Evolutionary conservation across 2,329 filamentous ascomycete species (phyloP), one percentile per base, ranked within the genome.

Genomic region (Aspergillus fijiensis): DNA sequence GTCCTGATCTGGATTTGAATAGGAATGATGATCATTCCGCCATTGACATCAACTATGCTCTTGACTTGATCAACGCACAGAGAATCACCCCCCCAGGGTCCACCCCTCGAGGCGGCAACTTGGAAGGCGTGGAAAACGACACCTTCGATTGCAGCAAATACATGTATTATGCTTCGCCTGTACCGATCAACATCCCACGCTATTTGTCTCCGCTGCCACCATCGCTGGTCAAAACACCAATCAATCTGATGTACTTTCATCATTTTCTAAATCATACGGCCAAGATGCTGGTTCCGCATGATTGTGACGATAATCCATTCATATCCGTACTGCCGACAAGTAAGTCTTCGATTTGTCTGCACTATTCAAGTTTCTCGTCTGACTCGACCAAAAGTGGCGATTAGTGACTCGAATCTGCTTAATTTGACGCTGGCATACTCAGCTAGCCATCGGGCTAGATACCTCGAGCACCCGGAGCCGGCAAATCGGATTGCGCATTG

Each of bases 221-320:
- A 4, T 77, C 84, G 10, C 77, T 92, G 31, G 76, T 84, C 49
- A 84, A 89, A 42, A 93, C 91, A 67, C 89, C 87, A 1, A 94
- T 94, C 85, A 94, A 95, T 69, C 75, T 95, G 62, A 81, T 95
- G 65, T 89, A 89, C 68, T 89, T 89, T 65, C 86, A 89, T 70
- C 86, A 88, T 67, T 88, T 95, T 70, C 80, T 95, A 60, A 91
- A 93, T 67, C 89, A 95, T 73, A 95, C 91, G 3, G 90, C 90
- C 7, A 85, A 86, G 61, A 87, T 87, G 66, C 72, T 86, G 58
- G 82, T 86, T 2, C 83, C 85, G 1, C 85, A 88, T 68, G 85
- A 88, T 67, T 88, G 85, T 69, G 79, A 81, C 57, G 78, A 84
- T 58, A 87, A 86, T 70, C 81, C 83, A 1, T 87, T 89, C 66